A percentile compares a stretch with the other conserved stretches of the same genome.
Evolutionary conservation across 116 monocot species (phyloP).

Genomic region (Thalassia testudinum): DNA sequence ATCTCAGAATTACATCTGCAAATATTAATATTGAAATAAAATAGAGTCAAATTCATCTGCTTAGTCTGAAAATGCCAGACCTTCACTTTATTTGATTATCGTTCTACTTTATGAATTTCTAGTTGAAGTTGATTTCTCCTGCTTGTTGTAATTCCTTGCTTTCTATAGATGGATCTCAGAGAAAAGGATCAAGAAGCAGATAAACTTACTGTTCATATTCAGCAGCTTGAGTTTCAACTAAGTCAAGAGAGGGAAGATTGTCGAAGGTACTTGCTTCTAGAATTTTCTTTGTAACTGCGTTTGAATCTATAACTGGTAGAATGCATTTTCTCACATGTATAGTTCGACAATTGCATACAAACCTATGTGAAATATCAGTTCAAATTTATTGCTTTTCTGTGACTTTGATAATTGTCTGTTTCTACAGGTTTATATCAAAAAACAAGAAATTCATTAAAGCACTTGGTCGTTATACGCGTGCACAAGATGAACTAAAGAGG

Average conservation of each 20-base stretch:
- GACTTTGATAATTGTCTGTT: slow-evolving; percentile 3
- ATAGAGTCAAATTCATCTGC: too few species aligned
- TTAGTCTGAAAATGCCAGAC: too few species aligned
- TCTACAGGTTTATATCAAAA: slow-evolving; percentile 51
- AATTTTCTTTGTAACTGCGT: background rate
- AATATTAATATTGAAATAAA: too few species aligned
- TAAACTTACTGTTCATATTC: slow-evolving; percentile 40
- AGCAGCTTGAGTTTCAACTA: slow-evolving; percentile 58
- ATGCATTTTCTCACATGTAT: too few species aligned
- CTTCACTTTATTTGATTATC: too few species aligned
- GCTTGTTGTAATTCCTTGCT: too few species aligned
- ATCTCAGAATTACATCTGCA: too few species aligned
- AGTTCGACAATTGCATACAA: too few species aligned
- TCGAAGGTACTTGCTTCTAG: slow-evolving; percentile 31
- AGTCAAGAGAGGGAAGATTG: slow-evolving; percentile 66
- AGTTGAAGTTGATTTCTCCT: too few species aligned
- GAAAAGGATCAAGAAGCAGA: slow-evolving; percentile 54
- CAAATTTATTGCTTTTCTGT: slow-evolving; percentile 1
- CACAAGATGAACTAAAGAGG: slow-evolving; percentile 79
- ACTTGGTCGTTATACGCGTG: slow-evolving; percentile 48
- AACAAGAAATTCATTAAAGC: slow-evolving; percentile 69
- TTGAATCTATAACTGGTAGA: too few species aligned
- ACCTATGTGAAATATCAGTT: too few species aligned
- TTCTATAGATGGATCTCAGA: slow-evolving; percentile 15
- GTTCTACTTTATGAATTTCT: too few species aligned